Evolutionary conservation across 2,329 filamentous ascomycete species (phyloP), one percentile per base, ranked within the genome.

Genomic region (Arthrobotrys sphaeroides): DNA sequence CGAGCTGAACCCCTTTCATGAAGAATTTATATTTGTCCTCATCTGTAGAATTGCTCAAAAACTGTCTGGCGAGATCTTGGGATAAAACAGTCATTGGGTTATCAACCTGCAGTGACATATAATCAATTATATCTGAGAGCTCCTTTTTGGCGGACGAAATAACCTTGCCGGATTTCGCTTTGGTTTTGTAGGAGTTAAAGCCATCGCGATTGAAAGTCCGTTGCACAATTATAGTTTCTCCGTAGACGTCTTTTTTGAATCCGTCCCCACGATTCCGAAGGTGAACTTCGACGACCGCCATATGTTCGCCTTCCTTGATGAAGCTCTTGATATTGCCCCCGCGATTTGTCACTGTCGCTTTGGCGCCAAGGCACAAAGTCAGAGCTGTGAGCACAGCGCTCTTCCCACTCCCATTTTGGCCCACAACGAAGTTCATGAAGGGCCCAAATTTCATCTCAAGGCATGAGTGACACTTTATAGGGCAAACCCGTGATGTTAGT

Each of bases 361-460:
- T 98, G 18, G 92, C 94, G 74, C 95, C 95, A n/a, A 99, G 86
- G 80, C 95, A 98, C 33, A 99, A 86, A 0, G 93, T 97, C 78
- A 99, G 88, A 3, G 93, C 95, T 0, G 95, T 98, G 26, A 99
- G 84, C 12, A 98, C 91, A 1, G 95, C 95, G 82, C 95, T 99
- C 84, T 99, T 99, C 36, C 95, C 95, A 81, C 94, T 98, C 31
- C 95, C 95, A 81, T 99, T 99, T 82, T 97, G 93, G 13, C 95
- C 95, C 66, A 97, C 94, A 77, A 99, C 94, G 83, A 99, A 99
- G 83, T 99, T 99, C 82, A 99, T 96, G 38, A 97, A 85, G 0
- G 95, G 95, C 0, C 95, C 95, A n/a, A 99, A 86, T 68, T 91
- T 88, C 73, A 96, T 91, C 45, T 90, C 88, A 16, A 98, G 87